These are phyloP conservation scores for Mediolabrus comicus DNA, from an alignment of 108 stramenopile species.

Conservation along the genomic window DNA sequence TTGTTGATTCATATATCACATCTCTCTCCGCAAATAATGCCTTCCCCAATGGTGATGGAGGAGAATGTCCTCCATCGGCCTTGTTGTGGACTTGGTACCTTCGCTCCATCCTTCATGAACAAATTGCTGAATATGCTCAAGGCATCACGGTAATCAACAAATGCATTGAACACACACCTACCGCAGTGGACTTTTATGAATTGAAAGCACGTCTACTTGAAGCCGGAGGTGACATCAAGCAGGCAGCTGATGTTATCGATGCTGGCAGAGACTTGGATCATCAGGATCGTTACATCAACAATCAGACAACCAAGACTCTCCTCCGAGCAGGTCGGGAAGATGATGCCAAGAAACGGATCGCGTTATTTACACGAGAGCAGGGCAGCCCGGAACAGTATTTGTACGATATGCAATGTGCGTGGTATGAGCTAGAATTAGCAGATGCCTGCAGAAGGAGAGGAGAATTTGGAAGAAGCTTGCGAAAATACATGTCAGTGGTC, in stretches of 20 bases:
- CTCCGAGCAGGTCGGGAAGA: conserved; percentile 86
- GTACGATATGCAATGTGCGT: conserved; percentile 97
- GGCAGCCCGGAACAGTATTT: conserved; percentile 93
- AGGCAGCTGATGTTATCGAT: conserved; percentile 89
- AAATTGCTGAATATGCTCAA: conserved; percentile 71
- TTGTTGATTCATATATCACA: conserved; percentile 69
- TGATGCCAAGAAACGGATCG: conserved; percentile 75
- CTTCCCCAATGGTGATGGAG: conserved; percentile 47
- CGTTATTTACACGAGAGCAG: conserved; percentile 90
- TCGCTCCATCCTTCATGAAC: conserved; percentile 77
- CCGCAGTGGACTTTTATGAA: conserved; percentile 89
- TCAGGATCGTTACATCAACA: conserved; percentile 98
- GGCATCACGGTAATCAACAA: conserved; percentile 80
- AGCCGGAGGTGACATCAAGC: conserved; percentile 75
- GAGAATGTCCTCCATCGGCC: conserved; percentile 68
- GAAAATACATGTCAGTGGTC: conserved; percentile 82
- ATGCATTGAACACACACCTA: conserved; percentile 91
- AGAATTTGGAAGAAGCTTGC: conserved; percentile 72
- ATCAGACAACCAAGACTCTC: conserved; percentile 95
- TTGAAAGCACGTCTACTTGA: conserved; percentile 88
- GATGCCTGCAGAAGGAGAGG: conserved; percentile 59
- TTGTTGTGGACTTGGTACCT: conserved; percentile 89
- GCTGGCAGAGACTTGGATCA: conserved; percentile 88
- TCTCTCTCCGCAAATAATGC: conserved; percentile 49
- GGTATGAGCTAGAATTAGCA: conserved; percentile 96